Evolutionary conservation across 1,284 basidiomycete species (phyloP), one percentile per base, ranked within the genome.

Genomic region (Gomphus bonarii): DNA sequence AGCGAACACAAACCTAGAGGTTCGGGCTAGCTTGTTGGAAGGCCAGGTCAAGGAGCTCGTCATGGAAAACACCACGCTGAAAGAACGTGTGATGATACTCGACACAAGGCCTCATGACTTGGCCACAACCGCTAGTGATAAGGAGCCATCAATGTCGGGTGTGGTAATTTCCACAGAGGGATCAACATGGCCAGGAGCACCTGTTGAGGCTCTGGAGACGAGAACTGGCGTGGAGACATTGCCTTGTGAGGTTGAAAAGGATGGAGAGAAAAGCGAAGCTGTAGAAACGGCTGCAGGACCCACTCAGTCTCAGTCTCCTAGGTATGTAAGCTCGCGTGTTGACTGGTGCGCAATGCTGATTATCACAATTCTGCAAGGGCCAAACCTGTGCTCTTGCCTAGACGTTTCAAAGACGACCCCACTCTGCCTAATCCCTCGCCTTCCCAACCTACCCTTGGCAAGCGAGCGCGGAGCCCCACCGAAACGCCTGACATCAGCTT

Each of bases 401-500:
- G 25, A 28, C 5, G 25, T 3, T 28, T 28, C 25, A 28, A 3
- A 3, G 5, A 5, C n/a, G 38, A 46, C 12, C 20, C 38, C 28
- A 20, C 18, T 6, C 52, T 44, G 22, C 31, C 43, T 5, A 22
- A 33, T 14, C 44, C 44, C 22, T 55, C 54, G 7, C 55, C 55
- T 14, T 36, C 48, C 1, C 33, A 20, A 6, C 55, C 55, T 31
- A 43, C 48, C 11, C 47, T 57, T 1, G 55, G 55, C 20, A 57
- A 57, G 18, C 55, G 55, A 14, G 12, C 49, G 9, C 55, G 55
- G n/a, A n/a, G 42, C 20, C 25, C 25, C 1, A 20, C 11, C 8
- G 55, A 57, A 1, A 57, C 55, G 5, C 55, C 55, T 1, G 48
- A 57, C 28, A 36, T 36, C 25, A 47, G 28, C 33, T 3, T 43